Base-by-base conservation (phyloP, 441 rosid species). In the Populus hybrid region DNA sequence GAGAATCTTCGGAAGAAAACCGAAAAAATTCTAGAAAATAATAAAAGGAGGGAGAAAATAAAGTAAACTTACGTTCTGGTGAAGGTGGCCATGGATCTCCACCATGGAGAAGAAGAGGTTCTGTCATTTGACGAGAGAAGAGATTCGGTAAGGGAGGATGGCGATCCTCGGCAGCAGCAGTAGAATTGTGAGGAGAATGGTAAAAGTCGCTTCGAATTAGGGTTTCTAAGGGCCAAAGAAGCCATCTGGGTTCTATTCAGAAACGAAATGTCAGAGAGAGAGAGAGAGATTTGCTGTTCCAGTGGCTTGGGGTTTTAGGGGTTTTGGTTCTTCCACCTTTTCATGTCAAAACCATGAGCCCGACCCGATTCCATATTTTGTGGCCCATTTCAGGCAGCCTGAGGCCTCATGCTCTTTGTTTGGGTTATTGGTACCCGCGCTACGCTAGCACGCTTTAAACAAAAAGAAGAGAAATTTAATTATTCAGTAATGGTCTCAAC, bases 1-100 rank as follows among this genome's bases (percentile, higher is more conserved):
- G 31, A 29, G 31, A 35, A 29, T 29, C 7, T 4, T 29, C 10
- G 4, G 7, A 12, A 63, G 14, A 63, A 63, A 12, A 61, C 7
- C 4, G 20, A 33, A 59, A 35, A 36, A 20, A 8, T 29, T 29
- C 31, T 29, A 29, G 31, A 6, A 8, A 26, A 26, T 23, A 21
- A 21, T 12, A 7, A 9, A 2, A 31, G 16, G 45, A 65, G 69
- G 3, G 5, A 69, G 59, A 24, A 6, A 14, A 64, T 31, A 18
- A 28, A 28, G 78, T 24, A 4, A 12, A 11, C 92, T 84, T 73
- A 96, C 99, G 90, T 96, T 79, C 99, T 87, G 72, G 97, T 93
- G 88, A 96, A 96, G 68, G 99, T 96, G 66, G 97, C 98, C 99
- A 96, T 90, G 84, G 98, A 96, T 91, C 98, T 93, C 85, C 90